phyloP scores from a whole-genome alignment of 2,329 filamentous ascomycete species.

The Fusarium newnesense region DNA sequence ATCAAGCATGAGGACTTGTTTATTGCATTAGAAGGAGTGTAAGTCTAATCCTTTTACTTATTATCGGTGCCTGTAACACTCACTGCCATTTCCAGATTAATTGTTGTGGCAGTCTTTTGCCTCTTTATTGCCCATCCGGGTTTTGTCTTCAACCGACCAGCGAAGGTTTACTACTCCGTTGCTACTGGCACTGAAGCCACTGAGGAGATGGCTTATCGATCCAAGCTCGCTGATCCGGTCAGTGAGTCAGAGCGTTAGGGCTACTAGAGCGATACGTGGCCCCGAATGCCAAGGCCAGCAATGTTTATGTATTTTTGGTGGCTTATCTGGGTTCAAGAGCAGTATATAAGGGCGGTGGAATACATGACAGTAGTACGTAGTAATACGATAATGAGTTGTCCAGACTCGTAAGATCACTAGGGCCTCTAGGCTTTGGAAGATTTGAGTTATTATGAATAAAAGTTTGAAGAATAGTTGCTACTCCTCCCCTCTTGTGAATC shows the following conservation, averaged over 20 bases:
- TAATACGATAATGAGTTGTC: background rate
- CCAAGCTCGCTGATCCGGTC: background rate
- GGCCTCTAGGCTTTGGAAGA: too few relatives aligned
- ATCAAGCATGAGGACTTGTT: constrained; percentile 57
- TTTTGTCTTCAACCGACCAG: background rate
- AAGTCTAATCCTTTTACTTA: background rate
- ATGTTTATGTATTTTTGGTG: too few relatives aligned
- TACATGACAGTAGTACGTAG: background rate
- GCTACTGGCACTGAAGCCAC: background rate
- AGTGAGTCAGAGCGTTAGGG: background rate
- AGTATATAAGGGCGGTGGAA: accelerated
- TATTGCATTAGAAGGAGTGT: constrained; percentile 55
- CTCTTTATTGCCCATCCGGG: constrained; percentile 17
- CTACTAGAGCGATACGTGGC: background rate
- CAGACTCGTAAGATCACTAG: too few relatives aligned
- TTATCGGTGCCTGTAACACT: accelerated
- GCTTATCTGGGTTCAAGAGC: accelerated
- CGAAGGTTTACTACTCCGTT: constrained; percentile 9
- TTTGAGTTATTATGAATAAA: too few relatives aligned
- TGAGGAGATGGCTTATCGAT: background rate
- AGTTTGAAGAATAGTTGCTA: background rate
- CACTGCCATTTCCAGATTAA: background rate
- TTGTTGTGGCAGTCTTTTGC: constrained; percentile 22
- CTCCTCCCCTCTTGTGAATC: background rate
- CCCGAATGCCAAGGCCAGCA: background rate